These are phyloP conservation scores for Hanseniaspora singularis DNA, from an alignment of 805 yeast species.

Conservation along the genomic window DNA sequence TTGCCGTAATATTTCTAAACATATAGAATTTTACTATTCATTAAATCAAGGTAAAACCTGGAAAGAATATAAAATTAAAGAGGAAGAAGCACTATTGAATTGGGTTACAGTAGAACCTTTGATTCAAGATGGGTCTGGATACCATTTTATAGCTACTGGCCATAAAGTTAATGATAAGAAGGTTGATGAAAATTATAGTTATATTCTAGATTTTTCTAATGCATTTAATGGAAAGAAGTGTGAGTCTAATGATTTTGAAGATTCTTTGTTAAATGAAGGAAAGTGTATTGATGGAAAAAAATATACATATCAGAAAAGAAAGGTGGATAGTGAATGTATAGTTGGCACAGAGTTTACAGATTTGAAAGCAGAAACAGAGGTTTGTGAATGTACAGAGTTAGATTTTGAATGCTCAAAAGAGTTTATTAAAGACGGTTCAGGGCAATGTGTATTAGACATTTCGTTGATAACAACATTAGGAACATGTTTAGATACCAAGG, in stretches of 20 bases:
- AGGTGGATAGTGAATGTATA: slow-evolving; percentile 51
- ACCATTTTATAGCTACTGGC: slow-evolving; percentile 31
- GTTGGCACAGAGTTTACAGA: slow-evolving; percentile 39
- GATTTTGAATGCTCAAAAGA: slow-evolving; percentile 56
- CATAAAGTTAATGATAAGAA: slow-evolving; percentile 14
- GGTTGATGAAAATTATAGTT: slow-evolving; percentile 14
- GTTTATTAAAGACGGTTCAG: slow-evolving; percentile 28
- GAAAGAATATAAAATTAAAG: slow-evolving; percentile 36
- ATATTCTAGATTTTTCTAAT: slow-evolving; percentile 42
- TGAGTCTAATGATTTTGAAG: slow-evolving; percentile 47
- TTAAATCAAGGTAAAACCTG: slow-evolving; percentile 65
- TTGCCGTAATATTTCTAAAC: slow-evolving; percentile 26
- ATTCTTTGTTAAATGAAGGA: slow-evolving; percentile 34
- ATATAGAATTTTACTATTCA: slow-evolving; percentile 42
- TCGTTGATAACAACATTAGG: slow-evolving; percentile 19
- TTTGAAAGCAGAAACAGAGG: slow-evolving; percentile 29
- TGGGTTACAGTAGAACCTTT: slow-evolving; percentile 33
- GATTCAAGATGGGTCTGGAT: slow-evolving; percentile 59
- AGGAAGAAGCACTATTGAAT: neutral
- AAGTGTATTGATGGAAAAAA: slow-evolving; percentile 58
- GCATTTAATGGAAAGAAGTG: slow-evolving; percentile 41
- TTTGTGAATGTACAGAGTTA: slow-evolving; percentile 44
- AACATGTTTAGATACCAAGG: slow-evolving; percentile 18
- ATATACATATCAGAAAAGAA: slow-evolving; percentile 54
- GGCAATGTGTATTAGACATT: slow-evolving; percentile 38